Evolutionary conservation across 768 basidiomycete species (phyloP).

Genomic region (Mycena haematopus): DNA sequence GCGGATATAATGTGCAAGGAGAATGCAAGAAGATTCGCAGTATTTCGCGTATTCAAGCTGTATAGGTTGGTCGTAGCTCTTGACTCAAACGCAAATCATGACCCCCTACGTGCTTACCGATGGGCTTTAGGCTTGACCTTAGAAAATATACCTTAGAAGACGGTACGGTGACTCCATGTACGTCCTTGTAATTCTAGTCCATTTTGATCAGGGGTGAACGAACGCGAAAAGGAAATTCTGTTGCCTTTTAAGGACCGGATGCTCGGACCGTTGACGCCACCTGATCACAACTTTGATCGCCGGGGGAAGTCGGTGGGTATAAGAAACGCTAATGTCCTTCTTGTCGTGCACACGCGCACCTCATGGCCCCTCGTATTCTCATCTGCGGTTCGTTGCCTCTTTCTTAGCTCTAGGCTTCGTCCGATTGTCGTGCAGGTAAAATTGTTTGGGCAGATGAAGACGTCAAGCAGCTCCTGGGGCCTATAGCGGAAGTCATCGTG

Average conservation of each 20-base stretch:
- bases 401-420: not conserved
- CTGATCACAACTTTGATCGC: slow-evolving; percentile 7
- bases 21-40: slow-evolving; percentile 74
- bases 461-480: slow-evolving; percentile 64
- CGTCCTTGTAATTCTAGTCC: slow-evolving; percentile 1
- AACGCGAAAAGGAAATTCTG: slow-evolving; percentile 8
- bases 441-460: slow-evolving; percentile 87
- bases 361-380: slow-evolving; percentile 39
- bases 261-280: slow-evolving; percentile 12
- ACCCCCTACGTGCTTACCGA: slow-evolving; percentile 3
- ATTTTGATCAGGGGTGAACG: not conserved
- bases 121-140: not conserved
- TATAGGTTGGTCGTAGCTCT: slow-evolving; percentile 41
- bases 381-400: slow-evolving; percentile 34
- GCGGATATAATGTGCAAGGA: slow-evolving; percentile 58
- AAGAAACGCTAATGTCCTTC: not conserved
- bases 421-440: slow-evolving; percentile 49
- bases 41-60: slow-evolving; percentile 46
- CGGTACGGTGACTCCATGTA: slow-evolving; percentile 11
- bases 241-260: slow-evolving; percentile 14
- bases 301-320: slow-evolving; percentile 14
- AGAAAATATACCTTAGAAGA: not conserved
- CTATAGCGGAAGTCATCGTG: slow-evolving; percentile 80
- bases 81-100: not conserved
- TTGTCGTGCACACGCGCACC: not conserved